Base-by-base conservation (phyloP, 139 green algal genomes). In the Coelastrella sp. region DNA sequence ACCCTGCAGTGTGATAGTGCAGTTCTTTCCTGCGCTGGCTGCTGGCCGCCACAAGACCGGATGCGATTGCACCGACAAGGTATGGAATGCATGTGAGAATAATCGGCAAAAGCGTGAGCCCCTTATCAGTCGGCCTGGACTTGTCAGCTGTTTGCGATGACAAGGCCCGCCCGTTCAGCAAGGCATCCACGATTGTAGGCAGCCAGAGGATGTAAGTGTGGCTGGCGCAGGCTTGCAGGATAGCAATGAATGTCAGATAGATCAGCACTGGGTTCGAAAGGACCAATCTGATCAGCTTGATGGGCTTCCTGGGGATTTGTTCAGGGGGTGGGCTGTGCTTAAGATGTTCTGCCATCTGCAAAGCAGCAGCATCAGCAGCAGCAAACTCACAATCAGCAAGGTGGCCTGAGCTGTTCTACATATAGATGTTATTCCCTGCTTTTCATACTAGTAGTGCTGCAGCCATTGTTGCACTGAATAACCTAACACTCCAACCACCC, bases 161-260 rank as follows among this genome's bases (percentile, higher is more conserved):
- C 35, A 87, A n/a, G 12, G 81, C 81, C 15, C 35, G 74, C 12
- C 82, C 84, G 8, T 89, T 58, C 7, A 92, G 61, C 35, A 92
- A 25, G n/a, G 61, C 81, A 22, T 85, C 24, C 10, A 92, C 79
- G 65, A 92, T 81, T 14, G 60, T 89, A 15, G 89, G 89, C 70
- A 87, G 24, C 81, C 81, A 92, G 22, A 92, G 78, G n/a, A 92
- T 85, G 65, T 58, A 89, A 0, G 84, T 89, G 10, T 82, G 68
- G 20, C 27, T 66, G 1, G 83, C 65, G 10, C 11, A 80, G 4
- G 83, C 25, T 27, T 56, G 35, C 66, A 88, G 20, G 70, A 81
- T 82, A 49, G 70, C 81, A 20, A 89, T 72, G 20, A 82, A 58
- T 8, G 35, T 73, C 6, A 92, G 12, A 35, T 80, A 76, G 25